Evolutionary conservation across 768 basidiomycete genomes (phyloP), one percentile per base, ranked within the genome.

Genomic region (Ramaria rubella): DNA sequence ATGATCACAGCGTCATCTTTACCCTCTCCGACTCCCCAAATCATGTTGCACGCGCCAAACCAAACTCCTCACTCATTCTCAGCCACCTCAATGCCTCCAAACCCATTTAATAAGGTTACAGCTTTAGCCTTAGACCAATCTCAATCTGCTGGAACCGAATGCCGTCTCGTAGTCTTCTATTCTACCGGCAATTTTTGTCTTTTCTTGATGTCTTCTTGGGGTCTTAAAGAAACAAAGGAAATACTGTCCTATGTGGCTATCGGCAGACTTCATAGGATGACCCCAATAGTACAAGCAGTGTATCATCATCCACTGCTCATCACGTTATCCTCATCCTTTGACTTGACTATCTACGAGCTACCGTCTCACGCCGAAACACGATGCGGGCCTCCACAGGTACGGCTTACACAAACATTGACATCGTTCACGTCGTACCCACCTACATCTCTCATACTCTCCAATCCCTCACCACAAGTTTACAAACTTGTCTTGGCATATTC

Each of bases 391-490:
- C 9, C 83, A 78, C 61, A 79, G 36, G 43, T 34, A 45, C 45
- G 33, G 21, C 46, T 48, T 17, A 50, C 76, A 1, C 87, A 90
- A 68, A 85, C 85, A 1, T 72, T 91, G 17, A 80, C 77, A 30
- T 87, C 88, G 1, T 90, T 86, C 69, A 85, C 86, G 8, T 88
- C 87, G 3, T 85, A 83, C 67, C 86, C 87, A 1, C 90, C 90
- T 1, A 80, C 82, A 3, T 90, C 88, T 4, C 70, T 92, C n/a
- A 80, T 90, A n/a, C 71, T 92, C 45, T 87, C 89, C 23, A 74
- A 77, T 23, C 80, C 81, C 23, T 76, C 82, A 17, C 63, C 79
- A 9, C 66, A 71, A 11, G 78, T 72, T 27, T 92, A 87, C 71
- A 90, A 85, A 65, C 77, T 92, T 50, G 73, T 91, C 26, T 69